These are phyloP conservation scores for Talaromyces rugulosus DNA, from an alignment of 2,329 filamentous ascomycete genomes.

Conservation along the genomic window DNA sequence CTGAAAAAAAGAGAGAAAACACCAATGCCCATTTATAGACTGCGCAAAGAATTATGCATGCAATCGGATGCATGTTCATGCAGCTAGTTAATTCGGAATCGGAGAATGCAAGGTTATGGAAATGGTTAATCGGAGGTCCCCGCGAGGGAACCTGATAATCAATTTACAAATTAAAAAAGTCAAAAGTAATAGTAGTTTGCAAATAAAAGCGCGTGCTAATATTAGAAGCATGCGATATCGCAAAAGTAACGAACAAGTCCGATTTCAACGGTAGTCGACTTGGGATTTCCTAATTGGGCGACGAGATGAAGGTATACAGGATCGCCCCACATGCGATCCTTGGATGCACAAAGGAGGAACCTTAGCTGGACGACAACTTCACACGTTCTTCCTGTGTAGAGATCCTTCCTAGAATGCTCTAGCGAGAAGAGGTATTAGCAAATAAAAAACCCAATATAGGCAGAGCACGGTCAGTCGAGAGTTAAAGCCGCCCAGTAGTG, in stretches of 20 bases:
- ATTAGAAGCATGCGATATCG: no score
- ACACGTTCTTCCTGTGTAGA: neutral
- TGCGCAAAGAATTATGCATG: neutral
- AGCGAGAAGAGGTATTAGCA: neutral
- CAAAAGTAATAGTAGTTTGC: neutral
- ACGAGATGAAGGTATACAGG: neutral
- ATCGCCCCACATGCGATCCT: neutral
- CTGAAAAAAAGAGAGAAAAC: no score
- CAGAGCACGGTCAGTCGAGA: neutral
- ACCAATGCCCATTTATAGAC: neutral
- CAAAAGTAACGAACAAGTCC: no score
- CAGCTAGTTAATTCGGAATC: neutral
- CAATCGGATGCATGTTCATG: neutral
- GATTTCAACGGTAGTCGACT: neutral
- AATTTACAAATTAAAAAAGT: neutral
- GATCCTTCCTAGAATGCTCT: neutral
- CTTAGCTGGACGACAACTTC: neutral
- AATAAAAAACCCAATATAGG: neutral
- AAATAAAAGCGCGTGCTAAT: neutral
- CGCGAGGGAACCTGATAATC: neutral
- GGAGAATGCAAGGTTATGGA: neutral
- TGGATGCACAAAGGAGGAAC: neutral
- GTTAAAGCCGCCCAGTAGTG: neutral
- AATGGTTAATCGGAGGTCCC: neutral
- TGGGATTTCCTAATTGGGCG: neutral